Conservation (phyloP, 345 rosid species). For the Jatropha curcas region DNA sequence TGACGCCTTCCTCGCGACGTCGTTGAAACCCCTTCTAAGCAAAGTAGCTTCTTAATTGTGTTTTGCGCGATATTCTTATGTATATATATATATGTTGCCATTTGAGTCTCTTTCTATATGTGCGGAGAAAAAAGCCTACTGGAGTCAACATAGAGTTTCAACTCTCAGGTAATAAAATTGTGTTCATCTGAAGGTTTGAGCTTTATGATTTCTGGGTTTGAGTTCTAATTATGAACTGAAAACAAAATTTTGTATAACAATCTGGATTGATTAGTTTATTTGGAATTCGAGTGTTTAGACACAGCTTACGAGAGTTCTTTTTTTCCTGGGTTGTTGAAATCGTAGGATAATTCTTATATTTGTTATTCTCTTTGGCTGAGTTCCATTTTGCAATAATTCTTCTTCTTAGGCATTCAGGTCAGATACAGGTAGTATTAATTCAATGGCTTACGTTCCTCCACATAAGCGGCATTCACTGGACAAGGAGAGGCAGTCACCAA, state of each 20-base stretch:
- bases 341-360: neutral
- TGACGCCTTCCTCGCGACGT: neutral
- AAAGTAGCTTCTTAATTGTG: neutral
- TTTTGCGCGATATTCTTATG: neutral
- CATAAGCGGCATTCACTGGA: constrained; percentile 53
- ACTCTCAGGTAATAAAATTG: neutral
- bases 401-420: constrained; percentile 3
- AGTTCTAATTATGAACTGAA: neutral
- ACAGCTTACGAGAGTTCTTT: neutral
- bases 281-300: neutral
- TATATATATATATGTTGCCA: neutral
- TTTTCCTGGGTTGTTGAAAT: neutral
- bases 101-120: neutral
- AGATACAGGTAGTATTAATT: neutral
- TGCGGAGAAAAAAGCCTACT: no score
- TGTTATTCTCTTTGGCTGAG: neutral
- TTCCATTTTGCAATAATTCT: neutral
- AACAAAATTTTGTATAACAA: neutral
- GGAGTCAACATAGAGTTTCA: neutral
- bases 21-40: neutral
- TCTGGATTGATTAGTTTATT: neutral
- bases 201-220: neutral
- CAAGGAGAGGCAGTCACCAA: constrained; percentile 26
- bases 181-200: neutral
- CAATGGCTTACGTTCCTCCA: constrained; percentile 68